Conservation (phyloP, 306 rosid genomes). For the Pterocarpus macrocarpus region DNA sequence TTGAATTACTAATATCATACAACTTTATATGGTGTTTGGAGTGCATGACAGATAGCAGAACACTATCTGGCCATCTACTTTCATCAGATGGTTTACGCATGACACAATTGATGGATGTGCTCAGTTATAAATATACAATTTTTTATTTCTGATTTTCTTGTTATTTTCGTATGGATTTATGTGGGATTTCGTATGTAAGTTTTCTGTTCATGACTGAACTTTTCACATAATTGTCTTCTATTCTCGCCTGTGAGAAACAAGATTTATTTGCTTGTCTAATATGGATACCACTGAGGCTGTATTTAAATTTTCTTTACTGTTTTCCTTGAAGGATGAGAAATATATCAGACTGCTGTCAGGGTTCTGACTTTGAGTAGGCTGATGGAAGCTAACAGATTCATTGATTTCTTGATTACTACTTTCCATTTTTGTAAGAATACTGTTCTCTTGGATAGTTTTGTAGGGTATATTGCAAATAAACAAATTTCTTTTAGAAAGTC, state of each 20-base stretch:
- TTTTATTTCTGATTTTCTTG: background rate
- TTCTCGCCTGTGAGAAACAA: background rate
- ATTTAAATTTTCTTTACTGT: background rate
- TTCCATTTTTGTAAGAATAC: slow-evolving; percentile 11
- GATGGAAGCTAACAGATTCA: background rate
- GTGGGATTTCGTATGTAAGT: background rate
- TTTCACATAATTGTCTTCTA: background rate
- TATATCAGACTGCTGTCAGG: slow-evolving; percentile 23
- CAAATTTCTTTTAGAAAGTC: slow-evolving; percentile 18
- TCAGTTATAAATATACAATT: background rate
- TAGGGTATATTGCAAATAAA: background rate
- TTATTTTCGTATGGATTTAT: background rate
- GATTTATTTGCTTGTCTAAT: slow-evolving; percentile 14
- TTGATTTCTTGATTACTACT: slow-evolving; percentile 24
- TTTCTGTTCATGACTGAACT: background rate
- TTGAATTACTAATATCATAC: slow-evolving; percentile 14
- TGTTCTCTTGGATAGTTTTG: slow-evolving; percentile 2
- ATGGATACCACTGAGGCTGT: too few species aligned
- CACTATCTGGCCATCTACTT: slow-evolving; percentile 5
- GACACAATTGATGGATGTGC: background rate
- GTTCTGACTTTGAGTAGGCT: slow-evolving; percentile 18
- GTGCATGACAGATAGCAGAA: slow-evolving; percentile 7
- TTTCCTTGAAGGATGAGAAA: slow-evolving; percentile 8
- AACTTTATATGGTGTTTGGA: slow-evolving; percentile 13
- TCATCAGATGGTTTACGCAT: background rate